Percentiles rank a stretch among this genome's conserved stretches.
Evolutionary conservation across 306 rosid species (phyloP).

Genomic region (Fagus crenata): DNA sequence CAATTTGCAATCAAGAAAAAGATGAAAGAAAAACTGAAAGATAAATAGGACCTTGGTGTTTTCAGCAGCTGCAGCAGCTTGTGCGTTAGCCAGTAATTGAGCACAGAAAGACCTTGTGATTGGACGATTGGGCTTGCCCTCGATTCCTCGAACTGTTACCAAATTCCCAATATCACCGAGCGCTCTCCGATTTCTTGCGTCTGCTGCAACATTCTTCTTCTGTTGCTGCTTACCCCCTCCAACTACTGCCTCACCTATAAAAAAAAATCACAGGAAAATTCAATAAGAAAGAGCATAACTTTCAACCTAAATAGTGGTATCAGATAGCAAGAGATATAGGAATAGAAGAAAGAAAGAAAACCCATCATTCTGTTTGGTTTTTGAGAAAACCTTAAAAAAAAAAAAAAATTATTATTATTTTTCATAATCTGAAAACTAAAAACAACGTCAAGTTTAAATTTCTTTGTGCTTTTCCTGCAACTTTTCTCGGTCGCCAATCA

Average conservation of each 20-base stretch:
- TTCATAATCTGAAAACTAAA: background rate
- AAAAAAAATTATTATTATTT: no score
- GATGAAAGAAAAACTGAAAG: background rate
- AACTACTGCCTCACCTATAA: constrained; percentile 52
- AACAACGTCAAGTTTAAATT: background rate
- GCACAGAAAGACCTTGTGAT: constrained; percentile 87
- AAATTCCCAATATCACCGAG: constrained; percentile 80
- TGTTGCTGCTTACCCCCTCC: constrained; percentile 54
- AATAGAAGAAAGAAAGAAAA: background rate
- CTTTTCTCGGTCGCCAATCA: background rate
- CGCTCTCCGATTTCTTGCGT: constrained; percentile 58
- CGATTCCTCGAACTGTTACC: constrained; percentile 47
- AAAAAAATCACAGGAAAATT: background rate
- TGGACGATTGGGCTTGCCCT: constrained; percentile 75
- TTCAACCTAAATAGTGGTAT: background rate
- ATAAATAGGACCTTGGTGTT: constrained; percentile 52
- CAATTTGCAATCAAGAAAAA: background rate
- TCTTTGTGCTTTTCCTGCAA: background rate
- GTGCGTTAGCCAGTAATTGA: constrained; percentile 81
- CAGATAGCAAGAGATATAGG: background rate
- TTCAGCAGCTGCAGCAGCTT: constrained; percentile 63
- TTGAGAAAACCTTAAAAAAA: background rate
- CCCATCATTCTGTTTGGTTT: background rate
- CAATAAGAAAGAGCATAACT: background rate
- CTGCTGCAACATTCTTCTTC: constrained; percentile 57